Percentiles rank a stretch among this genome's conserved stretches.
phyloP scores from a whole-genome alignment of 2,329 filamentous ascomycete species.

The Stagonosporopsis tanaceti region DNA sequence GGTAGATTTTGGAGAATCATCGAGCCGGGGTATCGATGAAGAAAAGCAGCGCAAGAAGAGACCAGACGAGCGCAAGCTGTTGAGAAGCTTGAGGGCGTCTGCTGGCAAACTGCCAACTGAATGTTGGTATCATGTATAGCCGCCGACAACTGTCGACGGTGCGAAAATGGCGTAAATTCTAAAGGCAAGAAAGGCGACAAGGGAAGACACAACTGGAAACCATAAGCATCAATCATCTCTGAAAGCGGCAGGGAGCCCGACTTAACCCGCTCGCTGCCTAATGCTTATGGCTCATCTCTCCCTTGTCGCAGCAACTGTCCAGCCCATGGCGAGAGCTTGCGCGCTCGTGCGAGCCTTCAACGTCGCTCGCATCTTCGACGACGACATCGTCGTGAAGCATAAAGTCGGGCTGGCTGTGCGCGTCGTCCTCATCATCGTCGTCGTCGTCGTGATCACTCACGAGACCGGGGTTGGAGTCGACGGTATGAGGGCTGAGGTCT shows the following conservation, averaged over 20 bases:
- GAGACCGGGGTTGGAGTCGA: constrained; percentile 59
- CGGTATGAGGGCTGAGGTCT: constrained; percentile 57
- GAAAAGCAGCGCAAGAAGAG: constrained; percentile 22
- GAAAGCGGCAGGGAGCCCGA: constrained; percentile 30
- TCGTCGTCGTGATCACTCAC: constrained; percentile 61
- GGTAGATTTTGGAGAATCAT: constrained; percentile 29
- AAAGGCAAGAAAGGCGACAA: constrained; percentile 18
- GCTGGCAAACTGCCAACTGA: constrained; percentile 18
- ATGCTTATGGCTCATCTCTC: constrained; percentile 47
- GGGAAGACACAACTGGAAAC: constrained; percentile 11
- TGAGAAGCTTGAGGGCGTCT: constrained; percentile 6
- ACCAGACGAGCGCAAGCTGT: constrained; percentile 13
- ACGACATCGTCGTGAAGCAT: constrained; percentile 49
- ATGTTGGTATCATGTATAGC: constrained; percentile 19
- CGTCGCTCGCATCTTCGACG: constrained; percentile 51
- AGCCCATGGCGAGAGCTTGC: constrained; percentile 43
- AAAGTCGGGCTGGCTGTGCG: constrained; percentile 47
- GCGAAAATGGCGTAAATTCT: constrained; percentile 18
- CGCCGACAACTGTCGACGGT: constrained; percentile 17
- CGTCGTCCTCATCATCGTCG: constrained; percentile 53
- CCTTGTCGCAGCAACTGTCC: constrained; percentile 45
- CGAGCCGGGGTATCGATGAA: constrained; percentile 21
- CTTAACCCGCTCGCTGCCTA: constrained; percentile 38
- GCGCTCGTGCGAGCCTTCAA: constrained; percentile 47
- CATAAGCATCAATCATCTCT: constrained; percentile 37